phyloP scores from a whole-genome alignment of 1,284 basidiomycete species.

The Stygiomarasmius scandens region DNA sequence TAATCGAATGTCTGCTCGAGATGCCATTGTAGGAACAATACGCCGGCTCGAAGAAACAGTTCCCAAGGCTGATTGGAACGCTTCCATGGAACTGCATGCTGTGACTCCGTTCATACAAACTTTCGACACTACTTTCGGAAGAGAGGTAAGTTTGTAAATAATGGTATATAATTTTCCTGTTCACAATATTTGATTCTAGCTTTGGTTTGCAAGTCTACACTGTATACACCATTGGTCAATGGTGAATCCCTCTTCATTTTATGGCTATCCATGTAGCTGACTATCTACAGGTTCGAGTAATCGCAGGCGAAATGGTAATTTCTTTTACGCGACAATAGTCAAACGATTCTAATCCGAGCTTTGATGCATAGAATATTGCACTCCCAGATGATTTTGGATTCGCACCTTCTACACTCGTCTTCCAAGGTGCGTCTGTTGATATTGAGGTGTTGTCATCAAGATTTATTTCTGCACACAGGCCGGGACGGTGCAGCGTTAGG shows the following conservation, averaged over 20 bases:
- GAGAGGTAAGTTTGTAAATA: slow-evolving; percentile 59
- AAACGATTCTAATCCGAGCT: slow-evolving; percentile 15
- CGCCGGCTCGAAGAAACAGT: slow-evolving; percentile 55
- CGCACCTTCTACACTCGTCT: slow-evolving; percentile 78
- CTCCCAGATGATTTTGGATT: slow-evolving; percentile 78
- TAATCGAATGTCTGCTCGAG: slow-evolving; percentile 58
- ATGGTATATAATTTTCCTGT: not conserved
- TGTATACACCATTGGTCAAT: slow-evolving; percentile 87
- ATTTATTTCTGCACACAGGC: slow-evolving; percentile 1
- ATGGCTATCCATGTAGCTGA: not conserved
- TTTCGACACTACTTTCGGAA: slow-evolving; percentile 76
- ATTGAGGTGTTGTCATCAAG: not conserved
- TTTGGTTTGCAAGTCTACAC: slow-evolving; percentile 87
- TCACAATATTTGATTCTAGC: slow-evolving; percentile 36
- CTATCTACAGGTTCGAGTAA: slow-evolving; percentile 66
- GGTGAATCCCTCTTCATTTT: slow-evolving; percentile 44
- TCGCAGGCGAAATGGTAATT: slow-evolving; percentile 74
- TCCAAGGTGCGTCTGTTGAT: slow-evolving; percentile 58
- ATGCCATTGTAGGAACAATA: slow-evolving; percentile 60
- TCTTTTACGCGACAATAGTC: slow-evolving; percentile 5
- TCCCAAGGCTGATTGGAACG: slow-evolving; percentile 50
- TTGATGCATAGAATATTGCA: slow-evolving; percentile 53
- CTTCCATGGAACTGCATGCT: slow-evolving; percentile 69
- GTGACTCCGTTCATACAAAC: slow-evolving; percentile 77
- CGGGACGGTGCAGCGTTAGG: not conserved